Evolutionary conservation across 306 rosid genomes (phyloP), one percentile per base, ranked within the genome.

Genomic region (Comarum palustre): DNA sequence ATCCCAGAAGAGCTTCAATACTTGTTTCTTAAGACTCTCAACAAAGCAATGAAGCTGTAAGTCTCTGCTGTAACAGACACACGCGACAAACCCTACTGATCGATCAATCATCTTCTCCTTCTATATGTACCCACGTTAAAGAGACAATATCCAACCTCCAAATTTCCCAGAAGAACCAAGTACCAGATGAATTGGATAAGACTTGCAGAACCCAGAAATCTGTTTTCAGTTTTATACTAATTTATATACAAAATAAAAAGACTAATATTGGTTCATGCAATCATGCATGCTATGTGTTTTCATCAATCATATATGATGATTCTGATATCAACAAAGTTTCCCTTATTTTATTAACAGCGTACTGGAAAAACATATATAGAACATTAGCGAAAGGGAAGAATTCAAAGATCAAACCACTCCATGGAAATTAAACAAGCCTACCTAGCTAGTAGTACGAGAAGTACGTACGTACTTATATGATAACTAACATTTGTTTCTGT

Each of bases 291-390:
- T 57, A 24, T n/a, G 27, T 52, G 15, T 20, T 2, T 16, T 17
- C 54, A 48, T 47, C 52, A 17, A 46, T 43, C 47, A 38, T 38
- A 42, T 42, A 45, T 13, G 48, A 45, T 45, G 17, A 52, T 22
- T 60, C 66, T 60, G 66, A 60, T 60, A 24, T 12, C 66, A 31
- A 31, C 42, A 31, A 34, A 32, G 25, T 42, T 32, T 62, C 34
- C 27, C 86, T 63, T 76, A 79, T 84, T 86, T 84, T 85, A 84
- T 91, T 86, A 80, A 84, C 86, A 87, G 77, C 84, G 84, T 81
- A 79, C 77, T 73, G 58, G 34, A 69, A 75, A 74, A 69, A 69
- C 77, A 39, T 32, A 32, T 32, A 3, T 4, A 64, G 19, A 48
- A 63, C 29, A 61, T 13, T 8, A 62, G 14, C 38, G 14, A n/a